These are phyloP conservation scores for Colletotrichum orbiculare DNA, from an alignment of 2,329 filamentous ascomycete species.

Conservation along the genomic window DNA sequence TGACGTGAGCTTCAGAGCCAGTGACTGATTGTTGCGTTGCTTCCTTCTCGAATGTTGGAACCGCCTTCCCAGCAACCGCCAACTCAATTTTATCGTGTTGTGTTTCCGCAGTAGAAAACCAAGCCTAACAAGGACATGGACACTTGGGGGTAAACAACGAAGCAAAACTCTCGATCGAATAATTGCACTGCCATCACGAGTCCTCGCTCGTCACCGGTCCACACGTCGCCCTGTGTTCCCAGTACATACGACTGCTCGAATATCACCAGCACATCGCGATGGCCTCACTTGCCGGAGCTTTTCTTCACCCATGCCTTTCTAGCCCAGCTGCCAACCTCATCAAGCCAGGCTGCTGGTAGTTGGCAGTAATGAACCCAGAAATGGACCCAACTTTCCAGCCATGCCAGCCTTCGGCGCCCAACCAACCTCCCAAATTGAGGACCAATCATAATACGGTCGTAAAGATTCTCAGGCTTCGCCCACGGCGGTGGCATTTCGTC, in stretches of 20 bases:
- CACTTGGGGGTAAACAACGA: slow-evolving; percentile 14
- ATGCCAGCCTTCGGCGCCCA: slow-evolving; percentile 26
- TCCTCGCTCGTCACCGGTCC: not conserved
- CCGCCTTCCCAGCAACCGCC: slow-evolving; percentile 18
- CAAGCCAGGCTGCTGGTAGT: not conserved
- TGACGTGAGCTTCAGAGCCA: slow-evolving; percentile 16
- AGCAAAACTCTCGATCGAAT: slow-evolving; percentile 11
- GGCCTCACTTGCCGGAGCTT: slow-evolving; percentile 9
- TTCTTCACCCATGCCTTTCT: slow-evolving; percentile 6
- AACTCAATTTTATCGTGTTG: slow-evolving; percentile 9
- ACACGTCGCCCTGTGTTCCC: not conserved
- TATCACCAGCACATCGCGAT: slow-evolving; percentile 24
- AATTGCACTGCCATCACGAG: not conserved
- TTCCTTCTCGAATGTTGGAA: slow-evolving; percentile 23
- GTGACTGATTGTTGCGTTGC: slow-evolving; percentile 3
- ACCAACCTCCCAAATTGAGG: slow-evolving; percentile 17
- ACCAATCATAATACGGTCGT: not conserved
- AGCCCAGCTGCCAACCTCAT: slow-evolving; percentile 11
- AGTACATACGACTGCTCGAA: not conserved
- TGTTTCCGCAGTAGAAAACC: too few species aligned
- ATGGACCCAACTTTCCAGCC: slow-evolving; percentile 14
- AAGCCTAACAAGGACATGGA: too few species aligned
- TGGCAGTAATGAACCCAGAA: slow-evolving; percentile 4
- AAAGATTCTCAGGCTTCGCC: not conserved
- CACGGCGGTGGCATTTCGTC: slow-evolving; percentile 24